A percentile compares a stretch with the other conserved stretches of the same genome.
Evolutionary conservation across 2,329 filamentous ascomycete genomes (phyloP).

Genomic region (Colletotrichum sp.): DNA sequence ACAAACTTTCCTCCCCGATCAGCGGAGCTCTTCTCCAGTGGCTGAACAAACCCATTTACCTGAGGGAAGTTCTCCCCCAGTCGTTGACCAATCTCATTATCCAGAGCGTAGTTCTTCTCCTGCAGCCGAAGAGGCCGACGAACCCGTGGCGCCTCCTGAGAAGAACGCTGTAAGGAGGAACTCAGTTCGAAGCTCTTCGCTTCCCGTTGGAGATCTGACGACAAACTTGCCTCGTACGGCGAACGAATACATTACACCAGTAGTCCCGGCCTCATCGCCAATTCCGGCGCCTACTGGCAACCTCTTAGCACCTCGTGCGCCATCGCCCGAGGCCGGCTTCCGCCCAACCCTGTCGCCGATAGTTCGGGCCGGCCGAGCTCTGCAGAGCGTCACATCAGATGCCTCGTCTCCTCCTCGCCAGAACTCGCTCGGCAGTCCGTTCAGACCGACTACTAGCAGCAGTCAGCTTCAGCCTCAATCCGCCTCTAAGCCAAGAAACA

Average conservation of each 20-base stretch:
- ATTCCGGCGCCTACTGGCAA: slow-evolving; percentile 25
- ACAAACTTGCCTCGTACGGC: background rate
- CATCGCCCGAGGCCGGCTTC: slow-evolving; percentile 28
- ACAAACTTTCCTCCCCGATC: background rate
- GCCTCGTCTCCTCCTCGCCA: slow-evolving; percentile 60
- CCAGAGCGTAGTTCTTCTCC: background rate
- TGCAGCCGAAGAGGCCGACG: background rate
- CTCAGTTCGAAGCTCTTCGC: slow-evolving; percentile 4
- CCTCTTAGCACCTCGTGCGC: slow-evolving; percentile 20
- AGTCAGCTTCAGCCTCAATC: slow-evolving; percentile 18
- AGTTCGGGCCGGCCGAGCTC: slow-evolving; percentile 59
- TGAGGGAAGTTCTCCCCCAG: background rate
- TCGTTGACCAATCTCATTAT: background rate
- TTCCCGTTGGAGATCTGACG: slow-evolving; percentile 4
- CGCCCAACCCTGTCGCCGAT: slow-evolving; percentile 61
- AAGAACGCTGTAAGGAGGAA: background rate
- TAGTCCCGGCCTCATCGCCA: slow-evolving; percentile 40
- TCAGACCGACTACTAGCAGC: slow-evolving; percentile 36
- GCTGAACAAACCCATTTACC: background rate
- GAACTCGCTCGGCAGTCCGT: slow-evolving; percentile 60
- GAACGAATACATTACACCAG: slow-evolving; percentile 35
- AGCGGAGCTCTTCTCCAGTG: background rate
- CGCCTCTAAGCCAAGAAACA: slow-evolving; percentile 3
- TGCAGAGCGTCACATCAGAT: slow-evolving; percentile 65
- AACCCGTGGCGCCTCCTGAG: background rate